These are phyloP conservation scores for Fomitopsis schrenkii DNA, from an alignment of 1,284 basidiomycete genomes.

Conservation along the genomic window DNA sequence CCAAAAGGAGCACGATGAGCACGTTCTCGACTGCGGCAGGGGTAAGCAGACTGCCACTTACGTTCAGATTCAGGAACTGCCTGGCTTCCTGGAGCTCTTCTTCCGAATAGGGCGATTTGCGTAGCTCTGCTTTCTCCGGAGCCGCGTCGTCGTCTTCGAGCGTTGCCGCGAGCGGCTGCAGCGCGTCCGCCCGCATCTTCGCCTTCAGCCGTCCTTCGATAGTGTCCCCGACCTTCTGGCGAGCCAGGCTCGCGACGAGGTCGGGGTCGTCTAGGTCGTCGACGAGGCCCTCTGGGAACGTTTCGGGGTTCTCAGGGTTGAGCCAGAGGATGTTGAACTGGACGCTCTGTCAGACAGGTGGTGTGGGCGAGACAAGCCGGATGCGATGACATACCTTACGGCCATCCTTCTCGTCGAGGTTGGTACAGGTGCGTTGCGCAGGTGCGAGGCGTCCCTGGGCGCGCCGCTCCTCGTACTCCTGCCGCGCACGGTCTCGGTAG, in stretches of 20 bases:
- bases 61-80: constrained; percentile 65
- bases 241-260: constrained; percentile 19
- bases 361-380: background rate
- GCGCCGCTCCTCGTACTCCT: constrained; percentile 69
- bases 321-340: constrained; percentile 78
- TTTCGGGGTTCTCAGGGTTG: constrained; percentile 55
- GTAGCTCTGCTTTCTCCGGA: constrained; percentile 18
- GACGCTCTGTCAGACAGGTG: background rate
- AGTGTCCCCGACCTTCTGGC: constrained; percentile 17
- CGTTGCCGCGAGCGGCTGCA: constrained; percentile 43
- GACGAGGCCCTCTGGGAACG: constrained; percentile 62
- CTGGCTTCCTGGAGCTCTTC: constrained; percentile 61
- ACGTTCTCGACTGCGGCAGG: background rate
- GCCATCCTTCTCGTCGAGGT: constrained; percentile 67
- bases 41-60: constrained; percentile 28
- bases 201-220: constrained; percentile 51
- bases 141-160: constrained; percentile 29
- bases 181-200: constrained; percentile 68
- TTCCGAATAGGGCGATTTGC: constrained; percentile 36
- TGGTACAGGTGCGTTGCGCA: constrained; percentile 67
- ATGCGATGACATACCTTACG: constrained; percentile 45
- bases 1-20: background rate
- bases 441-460: constrained; percentile 64
- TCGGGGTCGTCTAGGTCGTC: constrained; percentile 45
- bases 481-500: constrained; percentile 63